Base-by-base conservation (phyloP, 768 basidiomycete species). In the Rhizopogon roseolus region DNA sequence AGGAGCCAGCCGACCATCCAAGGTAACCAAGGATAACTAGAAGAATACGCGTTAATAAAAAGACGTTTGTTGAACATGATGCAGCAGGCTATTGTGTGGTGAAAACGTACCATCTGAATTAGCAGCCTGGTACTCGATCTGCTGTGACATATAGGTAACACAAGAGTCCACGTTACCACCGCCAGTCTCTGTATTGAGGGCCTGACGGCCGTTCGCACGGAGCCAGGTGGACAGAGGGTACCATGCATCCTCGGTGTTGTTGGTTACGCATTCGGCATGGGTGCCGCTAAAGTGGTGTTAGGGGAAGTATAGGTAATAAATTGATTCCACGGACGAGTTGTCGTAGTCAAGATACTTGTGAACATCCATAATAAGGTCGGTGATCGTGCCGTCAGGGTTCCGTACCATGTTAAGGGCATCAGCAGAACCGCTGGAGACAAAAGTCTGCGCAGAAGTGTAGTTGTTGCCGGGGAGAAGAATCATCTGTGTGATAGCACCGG, bases 341-440 rank as follows among this genome's bases (percentile, higher is more conserved):
- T 83, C 80, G 14, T 59, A 68, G 64, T 85, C 82, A 45, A 81
- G 75, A 66, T 84, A 84, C 62, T 81, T 79, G 73, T 85, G 83
- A 2, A 83, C 81, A 59, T 85, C 84, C 59, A 85, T 77, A 54
- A 85, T 67, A 40, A 84, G 73, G 60, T 72, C 71, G 22, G 66
- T 73, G 13, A 53, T 71, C 17, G 66, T 71, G 5, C 78, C 76
- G 55, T 81, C 78, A 29, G 71, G 74, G 57, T 80, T 80, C 5
- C 45, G 70, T 37, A 81, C 75, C 41, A 60, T 71, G 56, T 56
- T 60, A 32, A 85, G 68, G 3, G 81, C 77, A 11, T 71, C 73
- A 2, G 75, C 80, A 27, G 79, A 80, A 5, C 76, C 77, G 45
- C 77, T 77, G 3, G 76, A 74, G 41, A 80, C 64, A 55, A 82